A percentile compares a stretch with the other conserved stretches of the same genome.
Evolutionary conservation across 2,329 filamentous ascomycete genomes (phyloP).

Genomic region (Penicillium sclerotigenum): DNA sequence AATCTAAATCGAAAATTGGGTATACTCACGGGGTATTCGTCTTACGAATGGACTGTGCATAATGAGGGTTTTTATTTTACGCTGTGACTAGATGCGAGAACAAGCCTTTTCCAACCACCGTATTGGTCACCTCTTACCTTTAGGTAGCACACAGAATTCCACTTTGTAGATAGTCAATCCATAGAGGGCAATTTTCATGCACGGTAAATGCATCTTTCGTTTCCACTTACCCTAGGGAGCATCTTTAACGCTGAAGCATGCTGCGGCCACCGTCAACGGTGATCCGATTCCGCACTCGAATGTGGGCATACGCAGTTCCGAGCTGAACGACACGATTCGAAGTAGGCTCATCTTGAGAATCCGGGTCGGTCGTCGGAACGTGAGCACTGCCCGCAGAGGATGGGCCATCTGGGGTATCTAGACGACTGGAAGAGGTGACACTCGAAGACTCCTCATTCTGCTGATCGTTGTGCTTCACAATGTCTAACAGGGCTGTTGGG

Average conservation of each 20-base stretch:
- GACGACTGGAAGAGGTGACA: neutral
- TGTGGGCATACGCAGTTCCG: neutral
- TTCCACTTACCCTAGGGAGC: neutral
- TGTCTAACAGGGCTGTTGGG: neutral
- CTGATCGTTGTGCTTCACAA: neutral
- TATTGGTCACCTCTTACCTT: neutral
- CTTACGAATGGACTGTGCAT: neutral
- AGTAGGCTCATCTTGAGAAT: neutral
- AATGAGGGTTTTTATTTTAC: neutral
- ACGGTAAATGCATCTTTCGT: neutral
- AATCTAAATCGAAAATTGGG: neutral
- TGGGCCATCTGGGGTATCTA: neutral
- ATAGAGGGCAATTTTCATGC: neutral
- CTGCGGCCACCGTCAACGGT: constrained; percentile 5
- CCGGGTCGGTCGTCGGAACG: neutral
- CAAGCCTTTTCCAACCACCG: neutral
- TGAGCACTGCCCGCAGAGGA: neutral
- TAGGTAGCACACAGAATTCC: neutral
- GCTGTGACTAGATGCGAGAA: neutral
- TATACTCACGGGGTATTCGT: too few relatives aligned
- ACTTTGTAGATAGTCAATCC: neutral
- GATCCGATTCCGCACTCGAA: constrained; percentile 2
- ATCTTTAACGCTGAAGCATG: neutral
- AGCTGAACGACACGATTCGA: neutral
- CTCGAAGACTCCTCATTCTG: neutral